Evolutionary conservation across 192 early-diverging fungal genomes (phyloP), one percentile per base, ranked within the genome.

Genomic region (Gonapodya prolifera): DNA sequence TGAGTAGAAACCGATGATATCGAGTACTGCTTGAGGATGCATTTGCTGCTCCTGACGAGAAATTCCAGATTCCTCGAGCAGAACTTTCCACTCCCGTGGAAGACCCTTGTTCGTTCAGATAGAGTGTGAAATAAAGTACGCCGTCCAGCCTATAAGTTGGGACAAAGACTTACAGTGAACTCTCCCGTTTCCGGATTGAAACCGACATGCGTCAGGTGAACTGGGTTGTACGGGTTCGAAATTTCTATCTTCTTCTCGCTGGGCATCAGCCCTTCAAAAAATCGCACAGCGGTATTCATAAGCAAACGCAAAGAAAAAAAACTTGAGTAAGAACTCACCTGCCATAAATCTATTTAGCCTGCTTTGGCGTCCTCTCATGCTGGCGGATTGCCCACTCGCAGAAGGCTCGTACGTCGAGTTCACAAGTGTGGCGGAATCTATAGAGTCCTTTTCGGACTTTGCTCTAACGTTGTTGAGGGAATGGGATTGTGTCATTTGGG

Each of bases 141-240:
- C 36, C 30, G n/a, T 32, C 34, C n/a, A 35, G 70, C 30, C 30
- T 76, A 89, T 84, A 30, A 85, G 86, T 30, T 85, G 85, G 18
- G 34, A 74, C 28, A 23, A 0, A 23, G 29, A 85, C 87, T 78
- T 86, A 92, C 91, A 35, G 92, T 94, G 77, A 95, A 95, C 86
- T 99, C 95, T 36, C 95, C 96, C 35, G 95, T 96, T 75, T 95
- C 95, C 77, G 92, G 91, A 82, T 99, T 96, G 82, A 94, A 99
- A 2, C 97, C 97, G 70, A 98, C 97, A 82, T 99, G 97, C 30
- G 96, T 98, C 69, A 99, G 87, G 85, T 99, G 97, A 36, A 96
- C 92, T 23, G 97, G 92, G 81, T 98, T 98, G 84, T 94, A 99
- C 1, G 97, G 97, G 30, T 89, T 89, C 18, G 94, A 96, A 77